phyloP scores from a whole-genome alignment of 495 filamentous ascomycete genomes.

The Articulospora tetracladia region DNA sequence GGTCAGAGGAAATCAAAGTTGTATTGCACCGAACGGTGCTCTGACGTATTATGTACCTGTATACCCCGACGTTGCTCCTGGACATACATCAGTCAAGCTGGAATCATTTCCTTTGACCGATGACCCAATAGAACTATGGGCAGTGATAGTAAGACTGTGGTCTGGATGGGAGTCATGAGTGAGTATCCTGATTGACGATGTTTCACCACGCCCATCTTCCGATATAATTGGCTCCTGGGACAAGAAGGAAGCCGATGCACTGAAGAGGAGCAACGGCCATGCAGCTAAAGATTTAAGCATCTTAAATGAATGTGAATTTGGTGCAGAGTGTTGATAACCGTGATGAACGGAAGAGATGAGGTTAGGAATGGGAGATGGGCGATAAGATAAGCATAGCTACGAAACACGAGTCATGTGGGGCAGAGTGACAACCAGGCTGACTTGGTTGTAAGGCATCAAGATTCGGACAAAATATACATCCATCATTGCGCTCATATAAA shows the following conservation, averaged over 20 bases:
- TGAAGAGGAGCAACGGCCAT: not conserved
- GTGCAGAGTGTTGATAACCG: too few species aligned
- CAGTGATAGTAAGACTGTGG: conserved; percentile 12
- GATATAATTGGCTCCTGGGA: not conserved
- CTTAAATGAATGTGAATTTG: not conserved
- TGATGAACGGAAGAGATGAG: too few species aligned
- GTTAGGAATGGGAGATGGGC: too few species aligned
- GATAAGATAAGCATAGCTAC: too few species aligned
- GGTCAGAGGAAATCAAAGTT: not conserved
- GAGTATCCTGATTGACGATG: conserved; percentile 8
- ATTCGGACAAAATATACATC: too few species aligned
- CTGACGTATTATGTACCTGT: not conserved
- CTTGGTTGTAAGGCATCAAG: too few species aligned
- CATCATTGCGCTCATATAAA: too few species aligned
- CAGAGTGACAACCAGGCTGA: too few species aligned
- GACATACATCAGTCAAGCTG: conserved; percentile 9
- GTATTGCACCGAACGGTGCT: not conserved
- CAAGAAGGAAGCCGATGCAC: not conserved
- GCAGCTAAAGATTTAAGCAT: not conserved
- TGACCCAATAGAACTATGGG: not conserved
- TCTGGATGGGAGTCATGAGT: conserved; percentile 17
- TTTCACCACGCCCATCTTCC: not conserved
- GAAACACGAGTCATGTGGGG: too few species aligned
- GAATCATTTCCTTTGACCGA: conserved; percentile 2
- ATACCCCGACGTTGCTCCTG: conserved; percentile 16